Conservation (phyloP, 805 yeast genomes). For the Yarrowia osloensis region DNA sequence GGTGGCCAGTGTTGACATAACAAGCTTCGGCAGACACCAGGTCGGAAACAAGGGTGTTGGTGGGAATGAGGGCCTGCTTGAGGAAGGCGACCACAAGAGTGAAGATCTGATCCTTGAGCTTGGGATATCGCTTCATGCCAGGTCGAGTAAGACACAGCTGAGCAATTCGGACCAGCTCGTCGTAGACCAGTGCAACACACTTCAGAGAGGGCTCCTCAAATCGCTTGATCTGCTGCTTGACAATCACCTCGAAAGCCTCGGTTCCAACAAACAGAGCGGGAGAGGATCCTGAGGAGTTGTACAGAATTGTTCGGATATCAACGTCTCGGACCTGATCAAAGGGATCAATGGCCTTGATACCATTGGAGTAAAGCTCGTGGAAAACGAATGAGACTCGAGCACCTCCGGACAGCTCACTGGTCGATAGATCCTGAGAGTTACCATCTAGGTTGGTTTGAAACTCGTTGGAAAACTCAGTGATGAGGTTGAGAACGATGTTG, state of each 20-base stretch:
- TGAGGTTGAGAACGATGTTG: constrained; percentile 84
- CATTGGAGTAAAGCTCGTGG: constrained; percentile 94
- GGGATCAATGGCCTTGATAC: constrained; percentile 89
- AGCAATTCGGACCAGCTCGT: constrained; percentile 88
- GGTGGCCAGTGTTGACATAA: constrained; percentile 96
- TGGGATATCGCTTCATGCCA: constrained; percentile 85
- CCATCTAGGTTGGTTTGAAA: constrained; percentile 91
- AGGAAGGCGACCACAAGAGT: constrained; percentile 77
- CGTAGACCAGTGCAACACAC: constrained; percentile 88
- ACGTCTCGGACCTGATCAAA: constrained; percentile 93
- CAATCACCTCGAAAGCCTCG: constrained; percentile 92
- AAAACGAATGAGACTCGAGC: constrained; percentile 97
- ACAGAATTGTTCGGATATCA: constrained; percentile 95
- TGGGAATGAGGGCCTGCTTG: constrained; percentile 78
- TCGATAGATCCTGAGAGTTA: constrained; percentile 84
- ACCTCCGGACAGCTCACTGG: constrained; percentile 93
- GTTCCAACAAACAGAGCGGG: constrained; percentile 97
- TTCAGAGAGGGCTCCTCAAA: constrained; percentile 91
- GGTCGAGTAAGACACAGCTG: constrained; percentile 82
- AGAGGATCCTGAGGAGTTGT: constrained; percentile 93
- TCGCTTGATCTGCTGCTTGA: constrained; percentile 86
- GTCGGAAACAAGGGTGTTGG: constrained; percentile 82
- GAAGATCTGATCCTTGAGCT: constrained; percentile 83
- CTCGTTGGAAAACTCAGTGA: constrained; percentile 92
- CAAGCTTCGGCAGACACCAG: constrained; percentile 84